Conservation (phyloP, 257 asterid species). For the Solanum pimpinellifolium region DNA sequence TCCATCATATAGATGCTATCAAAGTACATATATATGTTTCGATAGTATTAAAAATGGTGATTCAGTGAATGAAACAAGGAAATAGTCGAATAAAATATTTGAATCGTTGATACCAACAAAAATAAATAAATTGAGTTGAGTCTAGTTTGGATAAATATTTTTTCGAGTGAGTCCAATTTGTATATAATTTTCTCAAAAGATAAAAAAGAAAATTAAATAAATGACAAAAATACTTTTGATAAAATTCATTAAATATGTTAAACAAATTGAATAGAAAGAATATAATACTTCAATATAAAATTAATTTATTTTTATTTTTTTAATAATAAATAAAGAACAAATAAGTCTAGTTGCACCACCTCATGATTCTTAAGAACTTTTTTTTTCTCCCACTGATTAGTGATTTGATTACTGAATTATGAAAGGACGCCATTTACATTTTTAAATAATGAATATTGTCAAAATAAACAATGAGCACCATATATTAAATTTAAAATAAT, state of each 20-base stretch:
- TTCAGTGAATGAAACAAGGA: too few relatives aligned
- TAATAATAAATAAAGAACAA: background rate
- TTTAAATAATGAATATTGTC: background rate
- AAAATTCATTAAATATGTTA: too few relatives aligned
- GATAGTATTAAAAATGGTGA: background rate
- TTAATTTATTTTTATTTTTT: background rate
- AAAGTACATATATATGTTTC: too few relatives aligned
- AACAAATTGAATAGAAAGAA: too few relatives aligned
- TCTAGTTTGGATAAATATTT: too few relatives aligned
- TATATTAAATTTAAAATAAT: too few relatives aligned
- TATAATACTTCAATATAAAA: background rate
- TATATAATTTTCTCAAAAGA: too few relatives aligned
- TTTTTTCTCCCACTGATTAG: background rate
- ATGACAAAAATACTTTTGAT: background rate
- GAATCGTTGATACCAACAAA: rapidly evolving
- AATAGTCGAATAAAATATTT: too few relatives aligned
- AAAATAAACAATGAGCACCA: background rate
- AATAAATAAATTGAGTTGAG: background rate
- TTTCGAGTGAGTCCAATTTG: rapidly evolving
- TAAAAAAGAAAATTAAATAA: too few relatives aligned
- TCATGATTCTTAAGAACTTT: background rate
- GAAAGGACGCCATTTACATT: background rate
- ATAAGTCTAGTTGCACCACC: background rate
- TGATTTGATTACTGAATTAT: background rate
- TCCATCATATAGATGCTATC: too few relatives aligned